phyloP scores from a whole-genome alignment of 257 asterid genomes.

The Ligustrum vulgare region DNA sequence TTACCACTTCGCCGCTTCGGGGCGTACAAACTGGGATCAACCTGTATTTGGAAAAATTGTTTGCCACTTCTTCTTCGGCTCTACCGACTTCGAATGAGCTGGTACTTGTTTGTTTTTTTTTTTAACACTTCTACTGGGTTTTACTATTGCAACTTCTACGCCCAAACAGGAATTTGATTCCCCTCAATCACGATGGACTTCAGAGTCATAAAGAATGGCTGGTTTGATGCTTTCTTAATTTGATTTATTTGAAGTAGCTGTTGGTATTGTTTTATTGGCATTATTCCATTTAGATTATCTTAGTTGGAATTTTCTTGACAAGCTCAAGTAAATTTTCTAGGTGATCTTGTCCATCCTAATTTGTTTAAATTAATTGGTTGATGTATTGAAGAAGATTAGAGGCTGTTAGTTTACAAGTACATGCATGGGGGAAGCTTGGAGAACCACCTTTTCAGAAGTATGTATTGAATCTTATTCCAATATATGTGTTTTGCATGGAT shows the following conservation, averaged over 20 bases:
- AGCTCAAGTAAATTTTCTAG: conserved; percentile 64
- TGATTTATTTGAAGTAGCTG: background rate
- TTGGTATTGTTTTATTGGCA: background rate
- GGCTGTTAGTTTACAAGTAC: conserved; percentile 55
- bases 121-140: too few relatives aligned
- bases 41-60: too few relatives aligned
- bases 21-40: too few relatives aligned
- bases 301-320: conserved; percentile 30
- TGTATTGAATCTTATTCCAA: conserved; percentile 18
- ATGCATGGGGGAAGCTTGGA: conserved; percentile 72
- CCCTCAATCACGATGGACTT: conserved; percentile 74
- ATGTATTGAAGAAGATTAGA: conserved; percentile 60
- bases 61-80: too few relatives aligned
- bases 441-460: conserved; percentile 66
- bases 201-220: conserved; percentile 95
- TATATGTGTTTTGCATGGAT: background rate
- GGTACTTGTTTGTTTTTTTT: too few relatives aligned
- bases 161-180: too few relatives aligned
- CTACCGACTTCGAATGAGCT: too few relatives aligned
- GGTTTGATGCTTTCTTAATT: conserved; percentile 42
- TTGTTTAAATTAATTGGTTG: conserved; percentile 56
- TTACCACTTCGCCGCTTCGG: too few relatives aligned
- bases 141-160: too few relatives aligned
- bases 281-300: conserved; percentile 11
- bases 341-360: conserved; percentile 60